A percentile compares a stretch with the other conserved stretches of the same genome.
phyloP scores from a whole-genome alignment of 768 basidiomycete species.

The Lentinus tigrinus region DNA sequence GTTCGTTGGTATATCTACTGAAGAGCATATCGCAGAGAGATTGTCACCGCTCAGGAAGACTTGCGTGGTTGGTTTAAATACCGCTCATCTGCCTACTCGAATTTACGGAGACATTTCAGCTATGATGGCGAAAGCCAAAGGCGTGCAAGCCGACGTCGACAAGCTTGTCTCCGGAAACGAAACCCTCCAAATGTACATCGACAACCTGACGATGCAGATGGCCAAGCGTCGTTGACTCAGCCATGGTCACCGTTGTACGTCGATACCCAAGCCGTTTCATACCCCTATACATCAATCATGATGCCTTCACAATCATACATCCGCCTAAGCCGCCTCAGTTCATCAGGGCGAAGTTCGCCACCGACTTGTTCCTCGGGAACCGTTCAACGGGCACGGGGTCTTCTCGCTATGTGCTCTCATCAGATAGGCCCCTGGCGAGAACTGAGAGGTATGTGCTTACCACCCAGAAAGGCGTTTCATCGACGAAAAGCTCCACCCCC shows the following conservation, averaged over 20 bases:
- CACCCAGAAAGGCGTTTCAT: constrained; percentile 32
- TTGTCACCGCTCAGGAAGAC: constrained; percentile 72
- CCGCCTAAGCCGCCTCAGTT: constrained; percentile 5
- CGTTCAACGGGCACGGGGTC: constrained; percentile 33
- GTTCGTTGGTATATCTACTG: not conserved
- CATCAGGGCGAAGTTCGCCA: constrained; percentile 39
- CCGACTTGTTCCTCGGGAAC: constrained; percentile 37
- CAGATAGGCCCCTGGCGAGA: not conserved
- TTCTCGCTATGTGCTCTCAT: constrained; percentile 29
- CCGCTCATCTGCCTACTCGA: not conserved
- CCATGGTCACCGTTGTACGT: not conserved
- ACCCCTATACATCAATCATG: not conserved
- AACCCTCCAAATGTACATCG: constrained; percentile 86
- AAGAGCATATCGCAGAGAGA: constrained; percentile 51
- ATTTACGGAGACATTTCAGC: constrained; percentile 39
- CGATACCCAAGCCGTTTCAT: not conserved
- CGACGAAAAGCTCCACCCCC: constrained; percentile 28
- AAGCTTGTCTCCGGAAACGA: constrained; percentile 78
- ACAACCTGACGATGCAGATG: constrained; percentile 87
- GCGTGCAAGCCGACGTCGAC: constrained; percentile 76
- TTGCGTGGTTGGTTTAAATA: constrained; percentile 54
- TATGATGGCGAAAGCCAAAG: constrained; percentile 62
- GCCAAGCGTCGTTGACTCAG: constrained; percentile 62
- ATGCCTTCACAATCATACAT: not conserved
- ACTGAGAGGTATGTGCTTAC: constrained; percentile 27